Conservation (phyloP, 805 yeast species). For the Candida coleopterorum region DNA sequence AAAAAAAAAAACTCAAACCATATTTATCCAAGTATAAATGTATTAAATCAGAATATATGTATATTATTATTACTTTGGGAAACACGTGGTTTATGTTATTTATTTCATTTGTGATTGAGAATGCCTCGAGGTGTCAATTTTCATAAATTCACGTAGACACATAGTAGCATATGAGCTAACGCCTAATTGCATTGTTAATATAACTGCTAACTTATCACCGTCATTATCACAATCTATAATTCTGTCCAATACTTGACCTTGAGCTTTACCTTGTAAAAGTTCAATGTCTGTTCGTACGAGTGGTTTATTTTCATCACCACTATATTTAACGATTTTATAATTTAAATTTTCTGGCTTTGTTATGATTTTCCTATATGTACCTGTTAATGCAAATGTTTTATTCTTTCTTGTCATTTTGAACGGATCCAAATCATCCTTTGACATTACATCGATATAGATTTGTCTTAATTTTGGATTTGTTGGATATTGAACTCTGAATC, state of each 20-base stretch:
- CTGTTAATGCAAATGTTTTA: constrained; percentile 86
- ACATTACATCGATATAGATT: constrained; percentile 70
- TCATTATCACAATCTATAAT: constrained; percentile 15
- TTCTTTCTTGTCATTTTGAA: constrained; percentile 77
- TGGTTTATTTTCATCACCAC: constrained; percentile 56
- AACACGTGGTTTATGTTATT: too few species aligned
- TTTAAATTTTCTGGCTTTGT: constrained; percentile 61
- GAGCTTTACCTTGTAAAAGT: constrained; percentile 29
- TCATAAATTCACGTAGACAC: constrained; percentile 91
- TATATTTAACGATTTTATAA: constrained; percentile 58
- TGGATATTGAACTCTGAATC: constrained; percentile 88
- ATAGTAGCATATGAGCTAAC: constrained; percentile 94
- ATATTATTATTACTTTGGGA: too few species aligned
- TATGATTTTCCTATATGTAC: constrained; percentile 76
- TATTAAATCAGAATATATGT: too few species aligned
- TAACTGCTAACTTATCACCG: constrained; percentile 54
- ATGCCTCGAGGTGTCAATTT: constrained; percentile 55
- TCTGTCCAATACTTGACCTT: constrained; percentile 17
- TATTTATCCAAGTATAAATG: too few species aligned
- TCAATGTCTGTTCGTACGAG: constrained; percentile 74
- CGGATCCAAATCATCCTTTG: constrained; percentile 77
- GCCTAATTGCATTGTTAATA: constrained; percentile 72
- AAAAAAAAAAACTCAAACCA: background rate
- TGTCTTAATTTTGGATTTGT: constrained; percentile 53
- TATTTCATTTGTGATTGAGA: background rate